Conservation (phyloP, 1,139 yeast species). For the Sugiyamaella japonica region DNA sequence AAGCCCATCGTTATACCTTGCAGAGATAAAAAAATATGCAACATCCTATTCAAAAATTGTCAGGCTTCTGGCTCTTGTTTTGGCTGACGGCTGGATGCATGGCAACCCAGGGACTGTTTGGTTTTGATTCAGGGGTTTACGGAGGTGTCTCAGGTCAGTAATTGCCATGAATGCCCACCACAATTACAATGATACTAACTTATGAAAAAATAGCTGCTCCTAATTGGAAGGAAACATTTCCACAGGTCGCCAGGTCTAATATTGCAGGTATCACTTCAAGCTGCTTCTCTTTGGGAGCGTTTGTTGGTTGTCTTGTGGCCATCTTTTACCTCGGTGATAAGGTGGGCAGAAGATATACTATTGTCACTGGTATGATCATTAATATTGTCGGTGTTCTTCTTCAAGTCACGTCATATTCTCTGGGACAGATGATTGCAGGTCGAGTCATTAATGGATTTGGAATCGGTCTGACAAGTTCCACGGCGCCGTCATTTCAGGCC, state of each 20-base stretch:
- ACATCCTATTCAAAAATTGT: conserved; percentile 16
- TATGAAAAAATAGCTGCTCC: conserved; percentile 8
- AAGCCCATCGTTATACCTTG: no score
- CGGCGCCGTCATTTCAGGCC: conserved; percentile 27
- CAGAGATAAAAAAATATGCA: conserved; percentile 6
- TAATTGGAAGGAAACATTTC: conserved; percentile 18
- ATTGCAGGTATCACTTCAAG: conserved; percentile 22
- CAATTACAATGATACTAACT: neutral
- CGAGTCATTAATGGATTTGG: conserved; percentile 55
- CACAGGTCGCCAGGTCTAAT: conserved; percentile 17
- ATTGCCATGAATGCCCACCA: no score
- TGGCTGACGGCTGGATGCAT: conserved; percentile 20
- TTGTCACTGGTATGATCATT: conserved; percentile 43
- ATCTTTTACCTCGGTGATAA: conserved; percentile 18
- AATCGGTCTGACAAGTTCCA: conserved; percentile 26
- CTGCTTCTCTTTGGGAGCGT: conserved; percentile 24
- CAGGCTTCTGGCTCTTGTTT: conserved; percentile 20
- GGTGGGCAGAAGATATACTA: conserved; percentile 20
- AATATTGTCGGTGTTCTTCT: conserved; percentile 46
- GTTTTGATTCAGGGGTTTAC: conserved; percentile 18
- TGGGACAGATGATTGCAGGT: conserved; percentile 54
- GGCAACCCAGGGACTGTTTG: conserved; percentile 19
- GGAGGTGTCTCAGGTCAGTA: conserved; percentile 18
- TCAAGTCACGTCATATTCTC: conserved; percentile 12
- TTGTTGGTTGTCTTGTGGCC: conserved; percentile 19